Base-by-base conservation (phyloP, 108 stramenopile species). In the Pelagomonas calceolata region DNA sequence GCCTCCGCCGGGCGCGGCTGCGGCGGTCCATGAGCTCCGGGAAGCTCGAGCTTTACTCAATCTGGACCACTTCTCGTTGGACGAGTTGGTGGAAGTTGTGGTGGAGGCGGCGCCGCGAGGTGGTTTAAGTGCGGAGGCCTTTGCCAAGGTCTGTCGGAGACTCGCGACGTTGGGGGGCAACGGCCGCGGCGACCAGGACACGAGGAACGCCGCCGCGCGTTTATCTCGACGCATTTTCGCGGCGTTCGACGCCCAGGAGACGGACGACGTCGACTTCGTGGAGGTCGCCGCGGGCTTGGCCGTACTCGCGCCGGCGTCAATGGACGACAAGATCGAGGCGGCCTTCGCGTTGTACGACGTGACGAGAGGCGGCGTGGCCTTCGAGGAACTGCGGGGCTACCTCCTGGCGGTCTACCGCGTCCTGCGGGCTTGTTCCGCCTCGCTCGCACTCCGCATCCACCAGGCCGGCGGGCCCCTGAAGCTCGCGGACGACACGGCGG, bases 261-360 rank as follows among this genome's bases (percentile, higher is more conserved):
- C 21, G 10, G 77, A 68, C 5, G 63, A 33, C 10, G 73, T 73
- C 45, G 73, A 73, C 77, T 74, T 74, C 44, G 51, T 73, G 21
- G 77, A 78, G 65, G 66, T 78, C 43, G 68, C 73, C 12, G 35
- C 44, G 34, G 77, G 77, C 63, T 68, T 78, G 30, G 30, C 37
- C 36, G 51, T 78, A 5, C 77, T 78, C 44, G 46, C 65, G 34
- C 68, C 32, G 44, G 37, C 36, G 63, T 29, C 29, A 63, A 36
- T 36, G 63, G 36, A 65, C 63, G 70, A 71, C 10, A 71, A 71
- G 70, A 37, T 73, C 36, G 26, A 64, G 30, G 68, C 77, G n/a
- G 73, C 71, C 68, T 78, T 78, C 67, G 68, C 71, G 34, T 63
- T 78, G 45, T 69, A 78, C 69, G 77, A 78, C 36, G 36, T 64